Evolutionary conservation across 2,329 filamentous ascomycete species (phyloP).

Genomic region (Magnaporthiopsis rhizophila): DNA sequence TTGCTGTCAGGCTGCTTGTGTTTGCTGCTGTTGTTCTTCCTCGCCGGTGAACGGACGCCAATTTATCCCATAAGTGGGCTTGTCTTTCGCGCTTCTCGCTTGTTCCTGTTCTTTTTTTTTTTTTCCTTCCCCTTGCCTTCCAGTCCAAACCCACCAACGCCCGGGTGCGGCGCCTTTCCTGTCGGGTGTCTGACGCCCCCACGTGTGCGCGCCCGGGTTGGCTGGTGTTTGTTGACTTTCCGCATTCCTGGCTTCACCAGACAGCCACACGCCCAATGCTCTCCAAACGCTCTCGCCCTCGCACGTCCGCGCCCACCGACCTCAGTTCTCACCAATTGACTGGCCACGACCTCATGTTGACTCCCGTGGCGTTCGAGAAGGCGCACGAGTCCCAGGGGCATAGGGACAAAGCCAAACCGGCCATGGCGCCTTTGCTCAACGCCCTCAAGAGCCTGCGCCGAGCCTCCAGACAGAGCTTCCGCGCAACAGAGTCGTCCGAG

Average conservation of each 20-base stretch:
- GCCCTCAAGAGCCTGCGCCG: constrained; percentile 63
- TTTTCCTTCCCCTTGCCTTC: not conserved
- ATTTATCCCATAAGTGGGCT: not conserved
- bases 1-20: not conserved
- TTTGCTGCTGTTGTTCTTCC: not conserved
- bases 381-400: not conserved
- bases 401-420: constrained; percentile 9
- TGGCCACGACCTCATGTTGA: not conserved
- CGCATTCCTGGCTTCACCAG: not conserved
- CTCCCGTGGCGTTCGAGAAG: not conserved
- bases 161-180: too few species aligned
- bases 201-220: not conserved
- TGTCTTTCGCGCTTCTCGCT: not conserved
- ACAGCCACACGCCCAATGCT: not conserved
- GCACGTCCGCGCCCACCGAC: not conserved
- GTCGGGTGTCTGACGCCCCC: not conserved
- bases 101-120: not conserved
- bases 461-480: constrained; percentile 68
- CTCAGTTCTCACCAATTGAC: constrained; percentile 4
- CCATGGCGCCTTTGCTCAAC: constrained; percentile 59
- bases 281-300: not conserved
- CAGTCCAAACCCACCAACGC: not conserved
- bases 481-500: constrained; percentile 49
- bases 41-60: not conserved
- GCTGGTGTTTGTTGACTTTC: not conserved